These are phyloP conservation scores for Ganoderma leucocontextum DNA, from an alignment of 1,284 basidiomycete species.

Conservation along the genomic window DNA sequence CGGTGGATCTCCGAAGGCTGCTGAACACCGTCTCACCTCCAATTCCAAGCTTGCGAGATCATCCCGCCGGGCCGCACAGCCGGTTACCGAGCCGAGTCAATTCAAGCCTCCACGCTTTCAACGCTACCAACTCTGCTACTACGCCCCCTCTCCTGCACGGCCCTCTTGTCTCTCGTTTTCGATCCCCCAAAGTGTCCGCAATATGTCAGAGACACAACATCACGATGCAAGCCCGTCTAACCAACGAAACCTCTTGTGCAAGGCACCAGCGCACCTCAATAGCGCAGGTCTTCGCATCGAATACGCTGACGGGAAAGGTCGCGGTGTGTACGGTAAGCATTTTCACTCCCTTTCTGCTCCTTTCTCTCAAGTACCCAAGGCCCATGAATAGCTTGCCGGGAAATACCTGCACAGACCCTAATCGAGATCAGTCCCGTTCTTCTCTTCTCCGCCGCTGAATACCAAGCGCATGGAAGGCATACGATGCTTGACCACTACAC, in stretches of 20 bases:
- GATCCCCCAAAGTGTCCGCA: neutral
- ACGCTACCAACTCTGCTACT: too few relatives aligned
- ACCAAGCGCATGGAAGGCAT: conserved; percentile 69
- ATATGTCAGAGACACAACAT: neutral
- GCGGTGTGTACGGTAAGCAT: conserved; percentile 50
- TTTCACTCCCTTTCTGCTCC: conserved; percentile 3
- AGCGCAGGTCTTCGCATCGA: conserved; percentile 46
- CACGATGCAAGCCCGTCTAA: neutral
- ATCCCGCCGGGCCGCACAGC: neutral
- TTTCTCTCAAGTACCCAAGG: conserved; percentile 7
- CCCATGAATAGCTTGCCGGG: conserved; percentile 55
- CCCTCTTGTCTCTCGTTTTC: neutral
- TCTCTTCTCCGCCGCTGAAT: conserved; percentile 78
- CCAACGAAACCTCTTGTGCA: neutral
- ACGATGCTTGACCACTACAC: conserved; percentile 88
- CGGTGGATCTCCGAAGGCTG: conserved; percentile 3
- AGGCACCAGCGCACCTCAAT: conserved; percentile 45
- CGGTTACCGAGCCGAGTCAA: neutral
- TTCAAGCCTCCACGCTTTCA: too few relatives aligned
- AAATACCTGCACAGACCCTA: conserved; percentile 69
- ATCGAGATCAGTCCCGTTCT: conserved; percentile 91
- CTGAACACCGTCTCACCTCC: neutral
- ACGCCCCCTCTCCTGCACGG: neutral
- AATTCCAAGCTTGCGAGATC: neutral
- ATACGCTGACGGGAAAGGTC: conserved; percentile 57